Base-by-base conservation (phyloP, 2,329 filamentous ascomycete genomes). In the Capronia coronata region DNA sequence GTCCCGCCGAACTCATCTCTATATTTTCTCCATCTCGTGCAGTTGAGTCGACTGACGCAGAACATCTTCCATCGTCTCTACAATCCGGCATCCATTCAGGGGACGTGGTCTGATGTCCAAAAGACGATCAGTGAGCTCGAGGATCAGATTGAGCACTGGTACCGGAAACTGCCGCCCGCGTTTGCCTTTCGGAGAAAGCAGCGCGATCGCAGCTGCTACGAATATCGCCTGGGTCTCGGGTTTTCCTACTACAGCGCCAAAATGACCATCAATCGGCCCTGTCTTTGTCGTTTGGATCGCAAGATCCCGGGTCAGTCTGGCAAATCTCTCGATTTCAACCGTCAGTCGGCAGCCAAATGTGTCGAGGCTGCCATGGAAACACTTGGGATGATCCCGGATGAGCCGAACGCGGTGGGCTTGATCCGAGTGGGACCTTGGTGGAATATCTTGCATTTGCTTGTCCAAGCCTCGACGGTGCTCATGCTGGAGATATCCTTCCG, bases 401-500 rank as follows among this genome's bases (percentile, higher is more conserved):
- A 65, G 29, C 68, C 69, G 1, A 66, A 71, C 43, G 63, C 67
- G 1, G 56, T 66, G 11, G 65, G 65, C n/a, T 61, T 73, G 13
- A 68, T 71, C 37, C 57, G 64, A 16, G 57, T 70, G 4, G 64
- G 65, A 8, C 68, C 69, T 13, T 73, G 71, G 71, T 73, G 69
- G 68, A 68, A 64, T 53, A 64, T 71, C 21, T 61, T 73, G 32
- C 70, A 73, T 49, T 70, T 67, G 43, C 59, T 73, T 14, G 71
- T 73, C 62, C 71, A 73, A 57, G 63, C 69, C 1, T 61, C 64
- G 2, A 71, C 68, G 2, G 65, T 73, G 14, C 61, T 73, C 22
- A 65, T 73, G 42, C 65, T 73, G n/a, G 71, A 73, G 56, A 60
- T 73, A 4, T 68, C 70, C 10, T 72, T 72, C 42, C 65, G 67